Evolutionary conservation across 106 monocot genomes (phyloP).

Genomic region (Acorus gramineus): DNA sequence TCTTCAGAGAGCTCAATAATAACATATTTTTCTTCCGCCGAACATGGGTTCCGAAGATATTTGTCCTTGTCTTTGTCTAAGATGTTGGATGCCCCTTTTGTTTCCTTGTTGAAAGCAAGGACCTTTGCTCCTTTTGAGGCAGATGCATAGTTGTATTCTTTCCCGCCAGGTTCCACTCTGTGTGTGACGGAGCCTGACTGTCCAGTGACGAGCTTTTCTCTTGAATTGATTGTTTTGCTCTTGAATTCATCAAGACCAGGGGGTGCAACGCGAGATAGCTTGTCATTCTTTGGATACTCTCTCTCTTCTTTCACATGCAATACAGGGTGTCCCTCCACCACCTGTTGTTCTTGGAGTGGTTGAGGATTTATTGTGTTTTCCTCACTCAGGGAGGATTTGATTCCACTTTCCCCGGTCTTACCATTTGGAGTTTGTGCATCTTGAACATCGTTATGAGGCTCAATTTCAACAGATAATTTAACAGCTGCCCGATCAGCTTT

Average conservation of each 20-base stretch:
- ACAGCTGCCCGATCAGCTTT: conserved; percentile 4
- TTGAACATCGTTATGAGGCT: conserved; percentile 1
- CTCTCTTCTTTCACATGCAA: conserved; percentile 11
- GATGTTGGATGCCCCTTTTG: conserved; percentile 79
- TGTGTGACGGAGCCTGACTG: conserved; percentile 40
- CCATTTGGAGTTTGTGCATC: not conserved
- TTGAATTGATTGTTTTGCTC: conserved; percentile 40
- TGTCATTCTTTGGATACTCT: conserved; percentile 30
- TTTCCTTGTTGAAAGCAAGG: conserved; percentile 73
- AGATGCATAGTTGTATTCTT: conserved; percentile 88
- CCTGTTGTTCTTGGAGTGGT: conserved; percentile 6
- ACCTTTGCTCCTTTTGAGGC: conserved; percentile 75
- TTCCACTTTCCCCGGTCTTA: not conserved
- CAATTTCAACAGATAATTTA: conserved; percentile 1
- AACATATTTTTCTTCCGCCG: conserved; percentile 73
- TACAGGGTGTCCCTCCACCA: conserved; percentile 6
- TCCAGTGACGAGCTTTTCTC: conserved; percentile 27
- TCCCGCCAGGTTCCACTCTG: conserved; percentile 67
- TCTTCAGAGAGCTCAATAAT: conserved; percentile 88
- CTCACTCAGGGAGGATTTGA: conserved; percentile 4
- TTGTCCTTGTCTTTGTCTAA: conserved; percentile 85
- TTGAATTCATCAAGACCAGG: conserved; percentile 71
- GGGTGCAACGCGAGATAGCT: conserved; percentile 44
- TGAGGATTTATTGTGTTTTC: conserved; percentile 4
- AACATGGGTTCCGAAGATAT: conserved; percentile 87